These are phyloP conservation scores for Coemansia sp. DNA, from an alignment of 192 early-diverging fungal genomes.

Conservation along the genomic window DNA sequence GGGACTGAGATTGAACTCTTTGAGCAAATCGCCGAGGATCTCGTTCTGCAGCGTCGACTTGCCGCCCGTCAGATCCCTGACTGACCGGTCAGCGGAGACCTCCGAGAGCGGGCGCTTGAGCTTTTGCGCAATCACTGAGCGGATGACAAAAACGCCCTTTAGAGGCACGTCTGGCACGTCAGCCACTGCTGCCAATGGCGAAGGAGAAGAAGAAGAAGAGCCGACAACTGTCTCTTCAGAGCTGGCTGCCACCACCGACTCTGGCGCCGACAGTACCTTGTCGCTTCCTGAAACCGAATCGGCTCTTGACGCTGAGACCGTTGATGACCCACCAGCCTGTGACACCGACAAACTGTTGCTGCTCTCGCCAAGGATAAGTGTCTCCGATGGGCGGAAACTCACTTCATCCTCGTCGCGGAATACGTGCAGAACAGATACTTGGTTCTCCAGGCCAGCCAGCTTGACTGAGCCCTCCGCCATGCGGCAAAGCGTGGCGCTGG, in stretches of 20 bases:
- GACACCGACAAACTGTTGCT: background rate
- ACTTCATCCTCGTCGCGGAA: conserved; percentile 26
- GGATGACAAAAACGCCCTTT: conserved; percentile 78
- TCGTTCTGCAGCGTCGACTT: conserved; percentile 98
- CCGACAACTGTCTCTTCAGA: background rate
- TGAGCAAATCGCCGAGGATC: conserved; percentile 92
- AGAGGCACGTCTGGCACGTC: conserved; percentile 75
- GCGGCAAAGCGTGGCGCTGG: conserved; percentile 85
- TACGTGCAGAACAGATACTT: conserved; percentile 24
- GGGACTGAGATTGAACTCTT: conserved; percentile 79
- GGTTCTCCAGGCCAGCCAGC: conserved; percentile 48
- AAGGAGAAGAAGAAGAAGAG: conserved; percentile 30
- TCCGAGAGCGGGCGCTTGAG: conserved; percentile 81
- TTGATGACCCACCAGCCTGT: background rate
- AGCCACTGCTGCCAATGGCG: conserved; percentile 57
- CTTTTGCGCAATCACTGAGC: conserved; percentile 88
- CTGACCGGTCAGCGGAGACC: conserved; percentile 61
- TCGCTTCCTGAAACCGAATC: background rate
- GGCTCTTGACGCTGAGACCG: background rate
- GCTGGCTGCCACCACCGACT: background rate
- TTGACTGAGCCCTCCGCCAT: conserved; percentile 91
- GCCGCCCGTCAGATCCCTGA: conserved; percentile 88
- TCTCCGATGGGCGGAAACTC: conserved; percentile 2
- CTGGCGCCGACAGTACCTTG: background rate
- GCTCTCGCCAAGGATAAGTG: background rate